These are phyloP conservation scores for Gynochthodes officinalis DNA, from an alignment of 257 asterid species.

Conservation along the genomic window DNA sequence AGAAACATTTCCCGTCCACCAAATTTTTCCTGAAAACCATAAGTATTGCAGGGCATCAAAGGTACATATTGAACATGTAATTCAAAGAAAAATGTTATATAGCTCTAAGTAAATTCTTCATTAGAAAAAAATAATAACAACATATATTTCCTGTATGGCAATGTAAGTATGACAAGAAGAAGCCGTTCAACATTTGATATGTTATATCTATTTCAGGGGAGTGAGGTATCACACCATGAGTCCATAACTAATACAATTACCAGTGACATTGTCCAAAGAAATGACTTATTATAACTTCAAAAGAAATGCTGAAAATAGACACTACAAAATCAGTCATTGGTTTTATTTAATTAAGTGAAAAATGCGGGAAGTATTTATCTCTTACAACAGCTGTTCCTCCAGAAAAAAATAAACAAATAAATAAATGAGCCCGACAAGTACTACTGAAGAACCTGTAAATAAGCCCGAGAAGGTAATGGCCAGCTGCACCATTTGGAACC, in stretches of 20 bases:
- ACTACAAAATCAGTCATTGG: not conserved
- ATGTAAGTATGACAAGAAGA: not conserved
- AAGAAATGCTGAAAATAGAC: not conserved
- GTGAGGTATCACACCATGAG: not conserved
- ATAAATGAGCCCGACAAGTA: not conserved
- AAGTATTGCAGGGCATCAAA: not conserved
- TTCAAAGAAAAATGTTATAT: not conserved
- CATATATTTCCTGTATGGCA: not conserved
- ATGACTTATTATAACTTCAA: too few relatives aligned
- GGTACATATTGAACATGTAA: not conserved
- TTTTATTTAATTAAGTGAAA: too few relatives aligned
- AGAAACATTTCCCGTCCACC: not conserved
- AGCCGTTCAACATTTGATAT: not conserved
- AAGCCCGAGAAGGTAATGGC: constrained; percentile 97
- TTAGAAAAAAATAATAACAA: too few relatives aligned
- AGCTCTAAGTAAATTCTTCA: not conserved
- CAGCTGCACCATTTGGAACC: constrained; percentile 99
- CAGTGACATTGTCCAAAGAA: not conserved
- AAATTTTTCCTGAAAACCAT: not conserved
- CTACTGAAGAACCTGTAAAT: constrained; percentile 66
- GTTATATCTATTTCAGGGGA: too few relatives aligned
- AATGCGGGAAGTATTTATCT: not conserved
- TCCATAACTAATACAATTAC: not conserved
- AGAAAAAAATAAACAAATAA: not conserved
- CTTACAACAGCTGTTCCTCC: not conserved